phyloP scores from a whole-genome alignment of 75 land plant species.

The Selaginella tamariscina region DNA sequence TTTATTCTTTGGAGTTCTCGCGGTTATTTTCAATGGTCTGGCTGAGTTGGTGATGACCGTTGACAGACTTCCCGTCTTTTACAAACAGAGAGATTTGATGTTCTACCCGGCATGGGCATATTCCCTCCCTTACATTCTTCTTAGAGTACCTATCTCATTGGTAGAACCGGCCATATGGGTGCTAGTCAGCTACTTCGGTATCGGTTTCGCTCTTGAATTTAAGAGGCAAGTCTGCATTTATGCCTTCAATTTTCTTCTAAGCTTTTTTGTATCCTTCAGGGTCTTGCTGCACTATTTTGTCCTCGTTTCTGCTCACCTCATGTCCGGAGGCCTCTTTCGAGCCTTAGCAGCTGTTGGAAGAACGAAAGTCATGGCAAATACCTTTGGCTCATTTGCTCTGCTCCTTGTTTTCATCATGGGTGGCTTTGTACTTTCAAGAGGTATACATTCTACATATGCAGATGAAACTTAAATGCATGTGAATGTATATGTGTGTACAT shows the following conservation, averaged over 20 bases:
- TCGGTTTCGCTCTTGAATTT: background rate
- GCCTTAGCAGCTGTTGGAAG: background rate
- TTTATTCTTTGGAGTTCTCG: slow-evolving; percentile 7
- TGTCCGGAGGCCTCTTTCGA: background rate
- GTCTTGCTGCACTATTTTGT: background rate
- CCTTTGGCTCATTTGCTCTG: background rate
- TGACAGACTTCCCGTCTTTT: background rate
- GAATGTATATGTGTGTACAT: too few relatives aligned
- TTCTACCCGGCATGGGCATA: background rate
- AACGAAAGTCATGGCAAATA: background rate
- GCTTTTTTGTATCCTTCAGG: too few relatives aligned
- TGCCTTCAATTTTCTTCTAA: too few relatives aligned
- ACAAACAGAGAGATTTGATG: slow-evolving; percentile 2
- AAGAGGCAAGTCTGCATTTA: background rate
- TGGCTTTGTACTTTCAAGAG: background rate
- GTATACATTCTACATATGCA: background rate
- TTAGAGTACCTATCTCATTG: background rate
- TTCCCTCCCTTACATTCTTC: background rate
- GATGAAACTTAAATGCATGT: background rate
- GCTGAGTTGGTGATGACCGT: slow-evolving; percentile 1
- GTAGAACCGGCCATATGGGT: background rate
- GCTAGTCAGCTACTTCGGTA: background rate
- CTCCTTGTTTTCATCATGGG: background rate
- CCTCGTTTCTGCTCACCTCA: background rate
- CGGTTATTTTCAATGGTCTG: slow-evolving; percentile 4